Base-by-base conservation (phyloP, 441 rosid species). In the Daphne laureola region DNA sequence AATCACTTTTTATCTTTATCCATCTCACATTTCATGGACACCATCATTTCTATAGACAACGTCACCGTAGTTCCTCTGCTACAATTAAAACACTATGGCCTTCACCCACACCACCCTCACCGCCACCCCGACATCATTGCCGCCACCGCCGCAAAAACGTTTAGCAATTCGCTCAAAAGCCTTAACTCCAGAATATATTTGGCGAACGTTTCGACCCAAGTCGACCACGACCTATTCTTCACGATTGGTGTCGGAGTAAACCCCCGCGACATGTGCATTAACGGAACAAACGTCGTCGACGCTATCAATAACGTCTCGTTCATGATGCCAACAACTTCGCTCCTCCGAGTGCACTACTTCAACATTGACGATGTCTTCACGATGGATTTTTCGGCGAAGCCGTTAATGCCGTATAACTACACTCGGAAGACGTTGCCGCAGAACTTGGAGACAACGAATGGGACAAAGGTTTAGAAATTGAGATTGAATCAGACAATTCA, bases 11-110 rank as follows among this genome's bases (percentile, higher is more conserved):
- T n/a, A n/a, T n/a, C n/a, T n/a, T n/a, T n/a, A n/a, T n/a, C 68
- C 21, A 7, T 73, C 57, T 70, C 76, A 35, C 78, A 78, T n/a
- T 77, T 77, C 72, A 77, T 73, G 81, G 81, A 77, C 45, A 68
- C 72, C 12, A 5, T 12, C 6, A 54, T 77, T 2, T 55, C 66
- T 2, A 61, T 77, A 9, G 67, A 77, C 59, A 73, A 73, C 44
- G 23, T 54, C 16, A 73, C 76, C 0, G 43, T 57, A 8, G 40
- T 65, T 40, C 54, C 36, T 77, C 15, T 46, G 62, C 25, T 77
- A 77, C 57, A 57, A 52, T n/a, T n/a, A n/a, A 8, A 48, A 63
- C 56, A 63, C 68, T 12, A 26, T 7, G 11, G 46, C 63, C 13
- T 65, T 67, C 44, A 18, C 74, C 14, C 66, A 70, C 0, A 25